Conservation (phyloP, 2,329 filamentous ascomycete species). For the Myrmaecium sp. region DNA sequence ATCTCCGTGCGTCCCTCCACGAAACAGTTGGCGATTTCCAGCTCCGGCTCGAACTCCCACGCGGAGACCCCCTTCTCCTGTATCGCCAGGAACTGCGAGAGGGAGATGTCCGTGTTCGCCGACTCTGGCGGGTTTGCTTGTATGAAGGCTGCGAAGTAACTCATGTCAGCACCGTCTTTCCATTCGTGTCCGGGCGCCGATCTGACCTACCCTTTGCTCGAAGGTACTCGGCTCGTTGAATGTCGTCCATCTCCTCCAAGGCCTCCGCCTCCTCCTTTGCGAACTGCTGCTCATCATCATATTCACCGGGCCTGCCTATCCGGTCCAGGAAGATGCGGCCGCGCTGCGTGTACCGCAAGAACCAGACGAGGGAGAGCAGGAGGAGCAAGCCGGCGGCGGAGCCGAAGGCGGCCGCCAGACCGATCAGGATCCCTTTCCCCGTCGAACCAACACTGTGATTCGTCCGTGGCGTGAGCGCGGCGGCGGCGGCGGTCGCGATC, state of each 20-base stretch:
- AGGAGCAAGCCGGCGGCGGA: conserved; percentile 73
- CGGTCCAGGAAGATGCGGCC: conserved; percentile 88
- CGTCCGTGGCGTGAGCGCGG: too few species aligned
- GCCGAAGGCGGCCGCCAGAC: conserved; percentile 83
- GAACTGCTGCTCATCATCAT: conserved; percentile 94
- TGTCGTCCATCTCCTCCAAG: conserved; percentile 86
- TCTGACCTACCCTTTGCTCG: conserved; percentile 71
- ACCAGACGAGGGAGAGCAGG: conserved; percentile 69
- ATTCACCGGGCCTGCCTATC: conserved; percentile 85
- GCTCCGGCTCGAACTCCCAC: conserved; percentile 98
- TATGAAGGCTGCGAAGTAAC: conserved; percentile 55
- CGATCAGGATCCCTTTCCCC: conserved; percentile 76
- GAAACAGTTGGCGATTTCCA: conserved; percentile 98
- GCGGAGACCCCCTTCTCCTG: conserved; percentile 99
- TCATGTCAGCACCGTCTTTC: conserved; percentile 1
- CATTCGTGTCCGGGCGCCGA: not conserved
- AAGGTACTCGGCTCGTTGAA: conserved; percentile 77
- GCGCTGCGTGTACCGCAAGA: conserved; percentile 77
- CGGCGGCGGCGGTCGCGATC: conserved; percentile 2
- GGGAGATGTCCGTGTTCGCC: conserved; percentile 84
- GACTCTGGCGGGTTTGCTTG: conserved; percentile 92
- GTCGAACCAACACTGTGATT: conserved; percentile 30
- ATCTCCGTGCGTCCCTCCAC: conserved; percentile 94
- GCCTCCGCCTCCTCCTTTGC: conserved; percentile 87
- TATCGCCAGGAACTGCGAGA: conserved; percentile 94